phyloP scores from a whole-genome alignment of 1,284 basidiomycete genomes.

The Tremellales sp. region DNA sequence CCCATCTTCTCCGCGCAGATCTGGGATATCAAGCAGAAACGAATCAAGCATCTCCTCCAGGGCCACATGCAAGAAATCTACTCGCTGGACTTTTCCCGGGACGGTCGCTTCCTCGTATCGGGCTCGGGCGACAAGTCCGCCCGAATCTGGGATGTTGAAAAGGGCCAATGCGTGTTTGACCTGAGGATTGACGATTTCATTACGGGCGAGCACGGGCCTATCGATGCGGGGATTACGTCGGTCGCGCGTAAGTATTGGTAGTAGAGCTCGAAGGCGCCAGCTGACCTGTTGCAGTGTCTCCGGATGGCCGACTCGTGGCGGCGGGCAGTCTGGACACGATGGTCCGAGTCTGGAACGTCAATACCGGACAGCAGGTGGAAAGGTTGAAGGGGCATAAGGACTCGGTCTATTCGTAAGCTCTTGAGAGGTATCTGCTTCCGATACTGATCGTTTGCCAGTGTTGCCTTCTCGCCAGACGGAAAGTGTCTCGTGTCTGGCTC shows the following conservation, averaged over 20 bases:
- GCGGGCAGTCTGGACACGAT: conserved; percentile 79
- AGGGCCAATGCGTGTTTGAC: conserved; percentile 55
- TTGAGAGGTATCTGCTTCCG: neutral
- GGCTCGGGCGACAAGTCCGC: conserved; percentile 86
- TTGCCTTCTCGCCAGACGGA: conserved; percentile 83
- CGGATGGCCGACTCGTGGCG: conserved; percentile 73
- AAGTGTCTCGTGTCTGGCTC: conserved; percentile 70
- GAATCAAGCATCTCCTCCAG: conserved; percentile 67
- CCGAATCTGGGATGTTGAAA: conserved; percentile 80
- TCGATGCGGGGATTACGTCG: conserved; percentile 70
- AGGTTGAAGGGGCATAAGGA: conserved; percentile 75
- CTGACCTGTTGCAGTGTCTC: conserved; percentile 59
- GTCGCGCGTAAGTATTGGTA: conserved; percentile 43
- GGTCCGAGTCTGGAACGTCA: conserved; percentile 81
- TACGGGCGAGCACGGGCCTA: conserved; percentile 53
- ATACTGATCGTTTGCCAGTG: conserved; percentile 46
- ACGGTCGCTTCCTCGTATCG: conserved; percentile 78
- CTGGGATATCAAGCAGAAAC: conserved; percentile 77
- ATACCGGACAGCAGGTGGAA: conserved; percentile 67
- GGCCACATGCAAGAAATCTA: conserved; percentile 90
- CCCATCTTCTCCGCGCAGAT: conserved; percentile 55
- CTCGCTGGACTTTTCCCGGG: conserved; percentile 77
- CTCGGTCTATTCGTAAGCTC: conserved; percentile 60
- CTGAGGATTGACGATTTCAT: conserved; percentile 52
- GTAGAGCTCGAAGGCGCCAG: neutral